A percentile compares a stretch with the other conserved stretches of the same genome.
Evolutionary conservation across 805 yeast species (phyloP).

Genomic region (Starmerella davenportii): DNA sequence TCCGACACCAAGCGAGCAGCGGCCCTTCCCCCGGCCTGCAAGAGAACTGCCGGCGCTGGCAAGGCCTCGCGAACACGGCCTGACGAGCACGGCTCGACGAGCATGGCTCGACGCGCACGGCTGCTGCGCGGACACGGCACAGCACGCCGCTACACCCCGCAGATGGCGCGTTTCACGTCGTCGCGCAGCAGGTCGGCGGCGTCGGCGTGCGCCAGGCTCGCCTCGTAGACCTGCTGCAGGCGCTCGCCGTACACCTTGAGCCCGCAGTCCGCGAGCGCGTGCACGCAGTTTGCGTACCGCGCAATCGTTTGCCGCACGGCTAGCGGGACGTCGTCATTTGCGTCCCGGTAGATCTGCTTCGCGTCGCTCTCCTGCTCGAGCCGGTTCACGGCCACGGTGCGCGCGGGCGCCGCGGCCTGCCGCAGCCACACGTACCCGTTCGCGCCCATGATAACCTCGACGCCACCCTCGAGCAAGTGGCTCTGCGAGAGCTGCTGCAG

Average conservation of each 20-base stretch:
- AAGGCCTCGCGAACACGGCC: too few relatives aligned
- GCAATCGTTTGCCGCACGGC: constrained; percentile 55
- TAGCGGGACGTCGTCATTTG: constrained; percentile 52
- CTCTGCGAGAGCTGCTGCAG: constrained; percentile 77
- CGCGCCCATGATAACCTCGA: constrained; percentile 77
- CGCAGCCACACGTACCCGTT: constrained; percentile 90
- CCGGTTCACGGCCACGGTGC: constrained; percentile 48
- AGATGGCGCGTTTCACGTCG: constrained; percentile 54
- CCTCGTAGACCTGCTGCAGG: constrained; percentile 68
- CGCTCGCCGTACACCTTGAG: constrained; percentile 74
- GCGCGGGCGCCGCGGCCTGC: constrained; percentile 31
- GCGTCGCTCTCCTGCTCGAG: constrained; percentile 77
- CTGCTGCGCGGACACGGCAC: too few relatives aligned
- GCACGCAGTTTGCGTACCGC: constrained; percentile 67
- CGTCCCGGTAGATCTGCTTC: constrained; percentile 86
- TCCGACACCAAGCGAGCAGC: too few relatives aligned
- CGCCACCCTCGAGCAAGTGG: constrained; percentile 82
- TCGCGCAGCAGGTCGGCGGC: constrained; percentile 56
- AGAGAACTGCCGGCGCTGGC: too few relatives aligned
- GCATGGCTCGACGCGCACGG: too few relatives aligned
- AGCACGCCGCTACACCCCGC: too few relatives aligned
- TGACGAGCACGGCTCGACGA: too few relatives aligned
- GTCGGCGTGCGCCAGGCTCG: constrained; percentile 57
- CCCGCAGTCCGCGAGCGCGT: constrained; percentile 66
- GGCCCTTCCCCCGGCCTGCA: too few relatives aligned